Conservation (phyloP, 192 early-diverging fungal genomes). For the Entophlyctis luteolus region DNA sequence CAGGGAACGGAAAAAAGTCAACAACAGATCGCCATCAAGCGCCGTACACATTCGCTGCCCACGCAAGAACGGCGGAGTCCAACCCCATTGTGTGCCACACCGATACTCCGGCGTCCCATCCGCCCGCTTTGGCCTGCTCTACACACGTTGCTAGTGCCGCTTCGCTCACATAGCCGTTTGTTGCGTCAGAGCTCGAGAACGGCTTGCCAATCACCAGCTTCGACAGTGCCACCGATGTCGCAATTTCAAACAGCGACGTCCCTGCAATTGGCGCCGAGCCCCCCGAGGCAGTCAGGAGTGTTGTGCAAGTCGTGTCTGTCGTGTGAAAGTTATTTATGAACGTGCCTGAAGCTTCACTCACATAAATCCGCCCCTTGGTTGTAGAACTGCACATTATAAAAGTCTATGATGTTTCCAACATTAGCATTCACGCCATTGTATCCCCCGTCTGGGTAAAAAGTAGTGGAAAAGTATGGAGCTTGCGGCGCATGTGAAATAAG, state of each 20-base stretch:
- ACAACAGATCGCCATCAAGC: no score
- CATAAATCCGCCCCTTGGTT: conserved; percentile 3
- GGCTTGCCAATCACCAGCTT: conserved; percentile 14
- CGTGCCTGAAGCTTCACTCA: not conserved
- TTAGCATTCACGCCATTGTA: not conserved
- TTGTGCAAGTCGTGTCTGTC: not conserved
- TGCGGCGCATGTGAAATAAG: conserved; percentile 16
- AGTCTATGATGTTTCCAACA: conserved; percentile 5
- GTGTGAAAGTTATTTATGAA: not conserved
- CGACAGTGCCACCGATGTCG: not conserved
- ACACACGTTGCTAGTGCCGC: not conserved
- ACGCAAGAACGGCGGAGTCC: no score
- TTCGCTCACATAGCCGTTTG: not conserved
- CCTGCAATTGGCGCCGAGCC: not conserved
- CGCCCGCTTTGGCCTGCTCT: not conserved
- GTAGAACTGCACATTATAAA: conserved; percentile 11
- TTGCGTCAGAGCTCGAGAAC: not conserved
- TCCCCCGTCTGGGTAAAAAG: not conserved
- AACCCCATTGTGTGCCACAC: no score
- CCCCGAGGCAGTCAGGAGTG: not conserved
- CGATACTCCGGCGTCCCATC: conserved; percentile 12
- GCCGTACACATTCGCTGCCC: no score
- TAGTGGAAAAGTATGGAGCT: not conserved
- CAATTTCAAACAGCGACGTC: not conserved
- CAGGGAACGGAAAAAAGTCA: no score